Evolutionary conservation across 2,329 filamentous ascomycete species (phyloP), one percentile per base, ranked within the genome.

Genomic region (Aspergillus sp.): DNA sequence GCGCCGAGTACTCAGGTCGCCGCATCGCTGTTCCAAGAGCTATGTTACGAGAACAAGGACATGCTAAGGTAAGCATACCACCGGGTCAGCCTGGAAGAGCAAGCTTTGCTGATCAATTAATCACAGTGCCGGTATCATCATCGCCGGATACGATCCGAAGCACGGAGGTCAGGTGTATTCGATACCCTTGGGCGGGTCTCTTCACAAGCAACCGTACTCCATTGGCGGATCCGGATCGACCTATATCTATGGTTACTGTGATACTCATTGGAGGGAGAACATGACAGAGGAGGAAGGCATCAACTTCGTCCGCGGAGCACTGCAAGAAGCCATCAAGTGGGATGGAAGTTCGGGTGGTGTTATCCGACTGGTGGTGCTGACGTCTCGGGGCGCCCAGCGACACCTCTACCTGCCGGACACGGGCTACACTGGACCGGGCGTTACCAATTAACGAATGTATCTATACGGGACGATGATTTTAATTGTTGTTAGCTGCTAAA

Each of bases 201-300:
- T 99, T 70, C 95, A 99, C 87, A 97, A 98, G 84, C 93, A 97
- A 77, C 77, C 93, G 17, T 99, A 97, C 75, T 88, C 95, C 47
- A 99, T 99, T 72, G 93, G 92, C 69, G 95, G 95, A 49, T 98
- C 94, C 19, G 95, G 95, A 45, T 98, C 94, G 70, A 98, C 95
- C 63, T 99, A 99, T 83, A 99, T 99, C 79, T 99, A 98, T 83
- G 95, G 95, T 70, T 98, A 96, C 84, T 98, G 93, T 76, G 94
- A 99, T 76, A 89, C 92, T 60, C 87, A 99, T 84, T 99, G 95
- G 95, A 88, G 84, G 77, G 95, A 98, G 80, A 87, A 87, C 67
- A 98, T 99, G 93, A 91, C 90, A 56, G 92, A 98, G 83, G 84
- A 87, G 58, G 93, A 96, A 64, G 95, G 95, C 1, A 88, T 99